These are phyloP conservation scores for Lachancea sp. DNA, from an alignment of 805 yeast genomes.

Conservation along the genomic window DNA sequence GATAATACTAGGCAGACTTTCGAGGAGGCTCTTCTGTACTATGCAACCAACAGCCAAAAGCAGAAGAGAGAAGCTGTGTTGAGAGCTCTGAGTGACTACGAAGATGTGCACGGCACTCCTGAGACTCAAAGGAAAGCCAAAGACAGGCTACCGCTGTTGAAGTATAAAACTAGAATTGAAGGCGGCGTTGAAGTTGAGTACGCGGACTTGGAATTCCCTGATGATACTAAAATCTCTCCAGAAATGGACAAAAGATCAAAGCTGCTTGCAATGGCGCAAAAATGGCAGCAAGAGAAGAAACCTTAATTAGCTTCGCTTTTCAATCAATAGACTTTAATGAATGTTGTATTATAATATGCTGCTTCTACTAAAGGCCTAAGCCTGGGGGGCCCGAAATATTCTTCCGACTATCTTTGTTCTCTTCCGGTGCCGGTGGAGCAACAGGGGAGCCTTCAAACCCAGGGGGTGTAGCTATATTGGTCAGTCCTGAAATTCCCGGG, in stretches of 20 bases:
- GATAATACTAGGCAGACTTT: conserved; percentile 50
- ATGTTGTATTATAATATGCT: conserved; percentile 3
- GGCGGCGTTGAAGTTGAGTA: conserved; percentile 47
- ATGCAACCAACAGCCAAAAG: conserved; percentile 33
- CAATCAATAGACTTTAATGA: neutral
- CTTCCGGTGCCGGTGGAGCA: neutral
- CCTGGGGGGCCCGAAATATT: conserved; percentile 23
- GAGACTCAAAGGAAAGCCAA: conserved; percentile 34
- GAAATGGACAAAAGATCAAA: conserved; percentile 21
- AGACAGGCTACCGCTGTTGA: conserved; percentile 45
- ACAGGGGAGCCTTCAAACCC: neutral
- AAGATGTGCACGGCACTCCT: conserved; percentile 50
- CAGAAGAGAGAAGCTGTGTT: conserved; percentile 47
- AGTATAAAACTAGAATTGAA: conserved; percentile 32
- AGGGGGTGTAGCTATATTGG: conserved; percentile 9
- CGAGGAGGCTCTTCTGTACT: conserved; percentile 43
- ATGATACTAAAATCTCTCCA: conserved; percentile 36
- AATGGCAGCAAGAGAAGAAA: conserved; percentile 37
- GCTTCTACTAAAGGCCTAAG: conserved; percentile 12
- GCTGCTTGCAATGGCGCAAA: conserved; percentile 42
- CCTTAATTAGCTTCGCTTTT: neutral
- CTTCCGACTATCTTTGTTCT: conserved; percentile 2
- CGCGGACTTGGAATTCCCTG: conserved; percentile 62
- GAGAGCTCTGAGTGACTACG: conserved; percentile 62
- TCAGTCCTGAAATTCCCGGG: conserved; percentile 11